A percentile compares a stretch with the other conserved stretches of the same genome.
Evolutionary conservation across 1,284 basidiomycete species (phyloP).

Genomic region (Cutaneotrichosporon spelunceum): DNA sequence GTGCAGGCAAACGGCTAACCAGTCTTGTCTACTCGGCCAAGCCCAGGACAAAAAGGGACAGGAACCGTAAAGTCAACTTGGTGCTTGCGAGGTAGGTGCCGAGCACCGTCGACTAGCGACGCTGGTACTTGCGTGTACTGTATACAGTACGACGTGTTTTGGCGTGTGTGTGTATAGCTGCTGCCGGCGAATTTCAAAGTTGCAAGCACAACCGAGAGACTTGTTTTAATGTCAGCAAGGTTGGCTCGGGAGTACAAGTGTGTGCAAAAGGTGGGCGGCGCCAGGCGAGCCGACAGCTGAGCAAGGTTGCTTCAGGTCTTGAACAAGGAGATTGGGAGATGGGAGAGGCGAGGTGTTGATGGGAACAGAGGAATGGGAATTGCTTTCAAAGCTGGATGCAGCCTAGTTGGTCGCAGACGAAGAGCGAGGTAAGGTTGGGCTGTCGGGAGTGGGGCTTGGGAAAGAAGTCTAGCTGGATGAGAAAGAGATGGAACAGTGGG

Average conservation of each 20-base stretch:
- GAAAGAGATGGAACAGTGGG: not conserved
- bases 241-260: not conserved
- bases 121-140: not conserved
- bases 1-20: not conserved
- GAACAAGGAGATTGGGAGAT: no score
- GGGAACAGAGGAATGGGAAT: not conserved
- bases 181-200: no score
- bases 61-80: not conserved
- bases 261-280: no score
- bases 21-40: not conserved
- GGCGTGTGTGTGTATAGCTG: no score
- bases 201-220: not conserved
- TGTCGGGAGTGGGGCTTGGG: not conserved
- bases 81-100: not conserved
- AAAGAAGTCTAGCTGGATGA: not conserved
- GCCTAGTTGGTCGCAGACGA: not conserved
- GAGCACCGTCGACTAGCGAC: not conserved
- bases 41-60: not conserved
- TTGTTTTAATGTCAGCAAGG: not conserved
- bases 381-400: constrained; percentile 1
- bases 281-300: not conserved
- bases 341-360: no score
- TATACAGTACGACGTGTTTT: not conserved
- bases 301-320: not conserved
- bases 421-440: not conserved